Evolutionary conservation across 352 stramenopile species (phyloP).

Genomic region (Sclerospora graminicola): DNA sequence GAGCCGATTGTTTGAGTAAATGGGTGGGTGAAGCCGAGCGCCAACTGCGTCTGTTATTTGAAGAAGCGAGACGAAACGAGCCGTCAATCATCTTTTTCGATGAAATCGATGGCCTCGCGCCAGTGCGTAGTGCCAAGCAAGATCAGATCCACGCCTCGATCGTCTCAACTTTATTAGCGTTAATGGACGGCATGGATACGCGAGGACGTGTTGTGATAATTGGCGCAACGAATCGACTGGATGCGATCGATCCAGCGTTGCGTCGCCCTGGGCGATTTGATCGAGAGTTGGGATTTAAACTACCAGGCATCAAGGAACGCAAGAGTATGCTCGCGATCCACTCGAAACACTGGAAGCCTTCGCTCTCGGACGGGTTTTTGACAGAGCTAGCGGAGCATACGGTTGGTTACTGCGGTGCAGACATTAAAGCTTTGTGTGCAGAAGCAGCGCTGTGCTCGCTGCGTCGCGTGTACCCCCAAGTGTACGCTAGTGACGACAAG

Average conservation of each 20-base stretch:
- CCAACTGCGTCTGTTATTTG: slow-evolving; percentile 87
- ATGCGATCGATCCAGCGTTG: slow-evolving; percentile 92
- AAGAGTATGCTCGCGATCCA: slow-evolving; percentile 86
- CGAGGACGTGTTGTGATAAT: slow-evolving; percentile 94
- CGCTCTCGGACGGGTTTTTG: slow-evolving; percentile 41
- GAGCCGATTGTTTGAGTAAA: slow-evolving; percentile 85
- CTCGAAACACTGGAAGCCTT: slow-evolving; percentile 80
- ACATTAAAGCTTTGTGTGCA: slow-evolving; percentile 87
- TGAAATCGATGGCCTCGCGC: slow-evolving; percentile 89
- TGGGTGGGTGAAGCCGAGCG: slow-evolving; percentile 90
- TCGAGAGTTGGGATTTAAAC: slow-evolving; percentile 83
- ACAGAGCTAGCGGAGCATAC: slow-evolving; percentile 77
- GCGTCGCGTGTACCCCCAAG: slow-evolving; percentile 76
- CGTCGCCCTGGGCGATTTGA: slow-evolving; percentile 91
- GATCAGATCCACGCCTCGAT: slow-evolving; percentile 92
- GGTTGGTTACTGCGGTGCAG: slow-evolving; percentile 85
- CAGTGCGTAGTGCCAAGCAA: slow-evolving; percentile 87
- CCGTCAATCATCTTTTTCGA: slow-evolving; percentile 95
- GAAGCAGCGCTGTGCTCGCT: slow-evolving; percentile 86
- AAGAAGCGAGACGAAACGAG: slow-evolving; percentile 83
- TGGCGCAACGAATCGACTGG: slow-evolving; percentile 95
- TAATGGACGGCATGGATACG: slow-evolving; percentile 88
- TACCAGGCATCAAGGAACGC: slow-evolving; percentile 76
- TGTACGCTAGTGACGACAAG: slow-evolving; percentile 76
- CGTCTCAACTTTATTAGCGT: slow-evolving; percentile 86